A percentile compares a stretch with the other conserved stretches of the same genome.
Conservation (phyloP, 2,329 filamentous ascomycete genomes). For the Fusarium clavum region DNA sequence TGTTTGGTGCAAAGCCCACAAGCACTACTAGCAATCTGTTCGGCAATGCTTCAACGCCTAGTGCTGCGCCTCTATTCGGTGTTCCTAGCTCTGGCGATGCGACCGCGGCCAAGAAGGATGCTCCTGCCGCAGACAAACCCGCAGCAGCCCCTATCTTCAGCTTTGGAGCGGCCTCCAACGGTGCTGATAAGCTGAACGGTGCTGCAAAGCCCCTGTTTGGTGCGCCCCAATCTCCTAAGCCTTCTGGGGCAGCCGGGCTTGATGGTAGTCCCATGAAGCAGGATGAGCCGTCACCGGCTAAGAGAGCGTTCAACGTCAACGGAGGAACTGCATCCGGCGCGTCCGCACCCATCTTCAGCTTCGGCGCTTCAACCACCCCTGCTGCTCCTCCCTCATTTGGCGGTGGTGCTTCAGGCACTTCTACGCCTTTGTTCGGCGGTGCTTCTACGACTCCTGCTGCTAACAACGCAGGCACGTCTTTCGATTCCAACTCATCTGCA, state of each 20-base stretch:
- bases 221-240: slow-evolving; percentile 51
- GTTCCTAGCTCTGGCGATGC: slow-evolving; percentile 30
- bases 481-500: slow-evolving; percentile 50
- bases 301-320: slow-evolving; percentile 50
- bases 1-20: slow-evolving; percentile 46
- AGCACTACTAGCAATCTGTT: slow-evolving; percentile 48
- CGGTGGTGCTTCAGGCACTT: slow-evolving; percentile 45
- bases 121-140: slow-evolving; percentile 36
- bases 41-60: slow-evolving; percentile 43
- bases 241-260: slow-evolving; percentile 51
- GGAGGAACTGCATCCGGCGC: slow-evolving; percentile 42
- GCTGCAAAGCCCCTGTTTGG: slow-evolving; percentile 55
- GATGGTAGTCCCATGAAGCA: slow-evolving; percentile 59
- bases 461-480: slow-evolving; percentile 49
- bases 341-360: slow-evolving; percentile 52
- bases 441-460: slow-evolving; percentile 42
- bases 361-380: slow-evolving; percentile 43
- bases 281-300: slow-evolving; percentile 54
- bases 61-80: slow-evolving; percentile 49
- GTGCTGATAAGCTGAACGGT: slow-evolving; percentile 46
- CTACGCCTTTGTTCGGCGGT: slow-evolving; percentile 51
- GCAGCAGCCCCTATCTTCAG: slow-evolving; percentile 49
- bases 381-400: slow-evolving; percentile 49
- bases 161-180: slow-evolving; percentile 48
- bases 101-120: slow-evolving; percentile 41